Percentiles rank a stretch among this genome's conserved stretches.
These are phyloP conservation scores for Pisolithus tinctorius DNA, from an alignment of 768 basidiomycete species.

Conservation along the genomic window DNA sequence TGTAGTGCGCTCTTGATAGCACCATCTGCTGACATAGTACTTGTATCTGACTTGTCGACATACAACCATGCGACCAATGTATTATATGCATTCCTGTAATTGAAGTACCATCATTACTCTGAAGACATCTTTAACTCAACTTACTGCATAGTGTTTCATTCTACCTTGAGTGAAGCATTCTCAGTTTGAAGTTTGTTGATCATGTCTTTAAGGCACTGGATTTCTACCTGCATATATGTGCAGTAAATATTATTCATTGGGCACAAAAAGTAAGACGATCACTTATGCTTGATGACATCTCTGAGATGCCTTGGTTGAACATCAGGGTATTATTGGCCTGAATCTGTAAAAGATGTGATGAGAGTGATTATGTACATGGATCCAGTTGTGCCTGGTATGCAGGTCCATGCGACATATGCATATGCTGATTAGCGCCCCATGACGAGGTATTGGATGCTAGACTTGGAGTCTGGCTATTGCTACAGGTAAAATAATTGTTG, in stretches of 20 bases:
- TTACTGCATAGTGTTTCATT: background rate
- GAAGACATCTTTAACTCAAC: background rate
- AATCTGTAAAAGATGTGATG: background rate
- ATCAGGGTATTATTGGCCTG: background rate
- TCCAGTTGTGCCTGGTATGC: background rate
- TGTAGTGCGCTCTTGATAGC: too few relatives aligned
- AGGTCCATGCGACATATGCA: background rate
- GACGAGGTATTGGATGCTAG: background rate
- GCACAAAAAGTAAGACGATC: background rate
- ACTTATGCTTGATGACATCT: background rate
- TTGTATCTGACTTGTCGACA: too few relatives aligned
- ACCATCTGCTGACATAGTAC: too few relatives aligned
- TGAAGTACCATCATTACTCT: background rate
- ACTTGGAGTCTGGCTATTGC: background rate
- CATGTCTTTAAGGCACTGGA: background rate
- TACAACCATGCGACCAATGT: too few relatives aligned
- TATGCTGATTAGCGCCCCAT: background rate
- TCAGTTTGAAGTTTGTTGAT: background rate
- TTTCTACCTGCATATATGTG: background rate
- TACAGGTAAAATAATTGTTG: background rate
- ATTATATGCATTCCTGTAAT: background rate
- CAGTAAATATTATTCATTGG: background rate
- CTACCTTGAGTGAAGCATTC: background rate
- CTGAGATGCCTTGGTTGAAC: background rate
- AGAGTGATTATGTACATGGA: background rate